phyloP scores from a whole-genome alignment of 2,329 filamentous ascomycete genomes.

The Gaeumannomyces sp. region DNA sequence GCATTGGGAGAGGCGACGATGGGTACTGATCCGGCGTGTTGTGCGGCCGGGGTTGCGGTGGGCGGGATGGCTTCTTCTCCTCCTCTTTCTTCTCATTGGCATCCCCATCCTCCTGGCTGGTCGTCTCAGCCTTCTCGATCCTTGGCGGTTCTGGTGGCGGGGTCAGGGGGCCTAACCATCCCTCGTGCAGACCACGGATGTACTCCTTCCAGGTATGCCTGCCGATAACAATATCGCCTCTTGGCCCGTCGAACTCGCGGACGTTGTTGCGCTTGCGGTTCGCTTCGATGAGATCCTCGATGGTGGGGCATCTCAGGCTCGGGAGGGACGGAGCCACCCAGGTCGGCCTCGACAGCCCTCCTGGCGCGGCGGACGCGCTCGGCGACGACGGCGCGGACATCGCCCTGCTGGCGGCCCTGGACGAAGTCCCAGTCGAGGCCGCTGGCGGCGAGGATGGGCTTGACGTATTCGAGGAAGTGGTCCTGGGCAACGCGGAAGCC shows the following conservation, averaged over 20 bases:
- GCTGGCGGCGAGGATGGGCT: constrained; percentile 82
- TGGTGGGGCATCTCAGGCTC: constrained; percentile 42
- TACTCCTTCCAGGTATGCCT: constrained; percentile 98
- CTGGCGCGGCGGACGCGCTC: constrained; percentile 74
- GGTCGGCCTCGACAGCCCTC: constrained; percentile 46
- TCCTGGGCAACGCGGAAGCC: constrained; percentile 79
- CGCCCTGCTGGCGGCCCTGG: constrained; percentile 87
- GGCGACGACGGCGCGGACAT: constrained; percentile 79
- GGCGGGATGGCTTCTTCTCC: constrained; percentile 47
- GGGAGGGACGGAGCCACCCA: constrained; percentile 28
- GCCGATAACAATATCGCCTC: constrained; percentile 83
- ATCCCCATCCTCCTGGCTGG: constrained; percentile 28
- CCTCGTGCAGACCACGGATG: constrained; percentile 85
- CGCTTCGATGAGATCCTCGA: constrained; percentile 55
- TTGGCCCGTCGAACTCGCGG: constrained; percentile 63
- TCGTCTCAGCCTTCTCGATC: constrained; percentile 15
- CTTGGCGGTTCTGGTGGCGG: constrained; percentile 39
- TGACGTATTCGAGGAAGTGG: constrained; percentile 93
- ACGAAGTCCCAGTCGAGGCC: constrained; percentile 95
- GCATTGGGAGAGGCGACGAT: constrained; percentile 54
- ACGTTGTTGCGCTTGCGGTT: constrained; percentile 62
- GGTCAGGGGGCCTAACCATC: constrained; percentile 84
- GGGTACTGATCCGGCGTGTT: constrained; percentile 69
- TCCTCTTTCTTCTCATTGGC: constrained; percentile 38
- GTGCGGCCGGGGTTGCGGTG: constrained; percentile 63